phyloP scores from a whole-genome alignment of 345 rosid species.

The Draba incana region DNA sequence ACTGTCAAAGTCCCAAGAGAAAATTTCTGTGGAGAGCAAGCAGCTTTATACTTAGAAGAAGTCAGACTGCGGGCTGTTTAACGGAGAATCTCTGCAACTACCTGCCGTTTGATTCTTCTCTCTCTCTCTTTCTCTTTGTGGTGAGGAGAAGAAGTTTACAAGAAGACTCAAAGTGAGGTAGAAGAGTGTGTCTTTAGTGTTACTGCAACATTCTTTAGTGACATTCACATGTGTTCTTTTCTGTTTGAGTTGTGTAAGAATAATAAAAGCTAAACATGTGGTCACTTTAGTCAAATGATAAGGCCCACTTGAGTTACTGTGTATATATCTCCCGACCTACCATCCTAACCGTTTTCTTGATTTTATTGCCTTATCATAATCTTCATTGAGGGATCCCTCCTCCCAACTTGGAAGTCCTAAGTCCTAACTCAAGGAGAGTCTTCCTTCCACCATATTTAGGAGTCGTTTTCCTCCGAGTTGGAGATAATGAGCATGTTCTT shows the following conservation, averaged over 20 bases:
- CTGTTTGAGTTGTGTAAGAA: background rate
- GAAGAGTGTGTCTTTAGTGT: slow-evolving; percentile 8
- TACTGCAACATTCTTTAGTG: slow-evolving; percentile 31
- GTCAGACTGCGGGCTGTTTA: slow-evolving; percentile 9
- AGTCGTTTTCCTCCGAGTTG: too few relatives aligned
- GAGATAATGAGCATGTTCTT: too few relatives aligned
- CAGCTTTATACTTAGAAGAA: background rate
- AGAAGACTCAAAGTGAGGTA: slow-evolving; percentile 19
- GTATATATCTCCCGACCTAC: too few relatives aligned
- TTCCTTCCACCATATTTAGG: too few relatives aligned
- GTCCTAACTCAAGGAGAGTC: too few relatives aligned
- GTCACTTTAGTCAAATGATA: background rate
- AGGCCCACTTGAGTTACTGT: too few relatives aligned
- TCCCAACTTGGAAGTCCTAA: too few relatives aligned
- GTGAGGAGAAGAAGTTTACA: background rate
- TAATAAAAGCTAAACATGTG: background rate
- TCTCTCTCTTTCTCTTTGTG: background rate
- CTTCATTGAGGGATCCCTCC: too few relatives aligned
- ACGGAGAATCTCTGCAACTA: slow-evolving; percentile 18
- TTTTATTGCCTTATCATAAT: too few relatives aligned
- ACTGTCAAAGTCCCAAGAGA: slow-evolving; percentile 15
- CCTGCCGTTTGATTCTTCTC: slow-evolving; percentile 17
- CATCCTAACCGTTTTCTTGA: too few relatives aligned
- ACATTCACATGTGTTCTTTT: slow-evolving; percentile 27
- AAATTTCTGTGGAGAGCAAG: slow-evolving; percentile 5